Evolutionary conservation across 2,329 filamentous ascomycete genomes (phyloP).

Genomic region (Stenocarpella maydis): DNA sequence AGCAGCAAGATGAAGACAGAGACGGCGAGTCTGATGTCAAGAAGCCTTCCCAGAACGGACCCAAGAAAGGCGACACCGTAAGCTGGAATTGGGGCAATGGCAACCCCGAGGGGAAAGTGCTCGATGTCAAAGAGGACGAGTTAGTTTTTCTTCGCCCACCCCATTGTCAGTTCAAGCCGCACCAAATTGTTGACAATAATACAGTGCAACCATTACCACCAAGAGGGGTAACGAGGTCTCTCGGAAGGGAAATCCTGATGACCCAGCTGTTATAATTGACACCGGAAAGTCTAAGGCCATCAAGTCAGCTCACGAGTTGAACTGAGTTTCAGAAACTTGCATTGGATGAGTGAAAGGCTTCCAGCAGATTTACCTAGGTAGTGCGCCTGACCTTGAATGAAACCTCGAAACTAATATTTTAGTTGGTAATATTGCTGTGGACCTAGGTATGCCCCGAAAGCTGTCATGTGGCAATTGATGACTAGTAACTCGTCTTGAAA

Average conservation of each 20-base stretch:
- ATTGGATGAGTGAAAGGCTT: background rate
- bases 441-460: background rate
- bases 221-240: constrained; percentile 52
- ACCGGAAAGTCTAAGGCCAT: constrained; percentile 53
- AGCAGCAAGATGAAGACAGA: constrained; percentile 34
- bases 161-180: too few relatives aligned
- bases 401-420: too few relatives aligned
- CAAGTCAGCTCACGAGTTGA: constrained; percentile 51
- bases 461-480: background rate
- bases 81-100: constrained; percentile 57
- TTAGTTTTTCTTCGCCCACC: constrained; percentile 38
- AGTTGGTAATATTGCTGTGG: background rate
- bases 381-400: background rate
- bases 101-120: constrained; percentile 52
- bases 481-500: too few relatives aligned
- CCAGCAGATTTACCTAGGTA: background rate
- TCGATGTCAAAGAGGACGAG: constrained; percentile 54
- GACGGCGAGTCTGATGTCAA: constrained; percentile 32
- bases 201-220: constrained; percentile 49
- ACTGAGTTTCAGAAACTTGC: constrained; percentile 32
- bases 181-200: background rate
- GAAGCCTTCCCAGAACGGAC: constrained; percentile 33
- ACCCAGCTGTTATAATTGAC: constrained; percentile 54
- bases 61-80: constrained; percentile 49
- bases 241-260: constrained; percentile 49